Conservation (phyloP, 2,329 filamentous ascomycete species). For the Magnaporthiopsis incrustans region DNA sequence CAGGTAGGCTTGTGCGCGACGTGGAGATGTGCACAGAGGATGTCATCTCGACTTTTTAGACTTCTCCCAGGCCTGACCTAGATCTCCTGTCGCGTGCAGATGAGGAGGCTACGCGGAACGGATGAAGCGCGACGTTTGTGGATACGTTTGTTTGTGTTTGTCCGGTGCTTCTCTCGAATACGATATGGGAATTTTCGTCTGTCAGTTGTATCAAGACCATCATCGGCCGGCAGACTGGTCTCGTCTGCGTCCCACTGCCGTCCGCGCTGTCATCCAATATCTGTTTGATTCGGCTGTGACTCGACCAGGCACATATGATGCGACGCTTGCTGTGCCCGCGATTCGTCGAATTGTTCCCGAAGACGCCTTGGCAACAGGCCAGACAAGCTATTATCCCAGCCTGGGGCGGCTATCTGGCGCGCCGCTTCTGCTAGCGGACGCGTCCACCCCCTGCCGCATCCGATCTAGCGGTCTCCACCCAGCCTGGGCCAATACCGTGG, state of each 20-base stretch:
- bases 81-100: background rate
- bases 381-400: background rate
- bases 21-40: no score
- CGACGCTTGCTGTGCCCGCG: no score
- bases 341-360: background rate
- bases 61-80: background rate
- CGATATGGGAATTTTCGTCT: background rate
- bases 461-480: background rate
- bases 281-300: no score
- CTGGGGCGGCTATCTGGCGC: background rate
- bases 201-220: no score
- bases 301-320: no score
- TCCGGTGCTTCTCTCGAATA: background rate
- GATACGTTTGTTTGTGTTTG: constrained; percentile 1
- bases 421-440: no score
- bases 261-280: background rate
- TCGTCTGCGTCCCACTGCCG: background rate
- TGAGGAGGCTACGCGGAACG: background rate
- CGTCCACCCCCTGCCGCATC: no score
- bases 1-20: no score
- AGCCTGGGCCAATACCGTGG: background rate
- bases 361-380: background rate
- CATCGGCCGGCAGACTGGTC: background rate
- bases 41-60: no score
- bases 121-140: background rate